Evolutionary conservation across 2,329 filamentous ascomycete genomes (phyloP).

Genomic region (Colletotrichum truncatum): DNA sequence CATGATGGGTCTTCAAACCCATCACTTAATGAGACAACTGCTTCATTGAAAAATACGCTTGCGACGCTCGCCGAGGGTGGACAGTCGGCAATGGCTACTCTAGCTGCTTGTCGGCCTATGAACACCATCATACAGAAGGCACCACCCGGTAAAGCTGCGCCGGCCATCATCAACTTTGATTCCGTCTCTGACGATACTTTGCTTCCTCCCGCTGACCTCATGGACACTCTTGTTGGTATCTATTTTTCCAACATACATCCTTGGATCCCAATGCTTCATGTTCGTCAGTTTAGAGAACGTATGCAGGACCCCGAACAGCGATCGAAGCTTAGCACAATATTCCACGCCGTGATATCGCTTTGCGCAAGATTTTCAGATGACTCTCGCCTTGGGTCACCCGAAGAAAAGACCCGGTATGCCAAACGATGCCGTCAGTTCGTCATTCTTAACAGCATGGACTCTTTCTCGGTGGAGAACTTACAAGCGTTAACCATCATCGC

Average conservation of each 20-base stretch:
- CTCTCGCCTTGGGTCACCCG: conserved; percentile 35
- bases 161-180: not conserved
- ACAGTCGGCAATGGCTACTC: not conserved
- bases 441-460: conserved; percentile 43
- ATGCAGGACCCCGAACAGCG: conserved; percentile 33
- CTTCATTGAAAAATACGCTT: conserved; percentile 33
- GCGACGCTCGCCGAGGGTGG: conserved; percentile 28
- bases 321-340: conserved; percentile 38
- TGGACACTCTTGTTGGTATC: conserved; percentile 42
- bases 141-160: not conserved
- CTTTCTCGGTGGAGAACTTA: conserved; percentile 44
- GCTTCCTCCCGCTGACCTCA: conserved; percentile 40
- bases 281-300: conserved; percentile 35
- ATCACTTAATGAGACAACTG: conserved; percentile 32
- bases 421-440: conserved; percentile 40
- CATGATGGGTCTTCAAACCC: not conserved
- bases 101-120: not conserved
- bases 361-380: conserved; percentile 39
- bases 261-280: conserved; percentile 49
- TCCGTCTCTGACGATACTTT: not conserved
- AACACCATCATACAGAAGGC: not conserved
- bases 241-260: conserved; percentile 49
- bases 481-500: conserved; percentile 46
- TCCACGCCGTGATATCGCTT: conserved; percentile 45
- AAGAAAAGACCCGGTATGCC: conserved; percentile 24